These are phyloP conservation scores for Alnus glutinosa DNA, from an alignment of 306 rosid species.

Conservation along the genomic window DNA sequence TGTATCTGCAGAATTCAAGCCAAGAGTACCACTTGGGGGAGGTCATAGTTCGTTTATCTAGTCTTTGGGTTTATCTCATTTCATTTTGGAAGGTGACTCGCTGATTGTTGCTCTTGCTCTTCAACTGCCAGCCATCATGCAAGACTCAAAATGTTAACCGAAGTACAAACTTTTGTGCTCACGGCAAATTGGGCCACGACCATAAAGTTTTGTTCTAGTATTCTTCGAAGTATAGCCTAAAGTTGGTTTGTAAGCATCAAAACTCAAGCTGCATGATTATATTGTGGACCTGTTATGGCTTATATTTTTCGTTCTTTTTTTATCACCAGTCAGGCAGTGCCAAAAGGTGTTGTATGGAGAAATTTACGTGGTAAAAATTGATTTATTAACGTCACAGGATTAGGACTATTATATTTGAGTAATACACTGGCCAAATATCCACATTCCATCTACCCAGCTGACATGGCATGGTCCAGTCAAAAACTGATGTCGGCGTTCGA, in stretches of 20 bases:
- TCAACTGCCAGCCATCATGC: too few species aligned
- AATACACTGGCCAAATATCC: too few species aligned
- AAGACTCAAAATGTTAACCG: too few species aligned
- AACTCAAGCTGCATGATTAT: not conserved
- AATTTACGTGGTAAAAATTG: not conserved
- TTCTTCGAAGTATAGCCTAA: not conserved
- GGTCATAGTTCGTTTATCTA: constrained; percentile 71
- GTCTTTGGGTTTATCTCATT: not conserved
- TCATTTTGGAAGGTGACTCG: too few species aligned
- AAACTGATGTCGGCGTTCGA: too few species aligned
- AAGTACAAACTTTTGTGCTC: not conserved
- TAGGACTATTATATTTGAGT: too few species aligned
- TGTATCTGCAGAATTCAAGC: constrained; percentile 64
- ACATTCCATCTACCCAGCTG: too few species aligned
- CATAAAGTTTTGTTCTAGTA: not conserved
- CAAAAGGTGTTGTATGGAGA: not conserved
- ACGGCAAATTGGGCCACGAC: too few species aligned
- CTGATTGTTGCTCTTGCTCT: too few species aligned
- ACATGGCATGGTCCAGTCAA: too few species aligned
- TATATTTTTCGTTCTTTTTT: not conserved
- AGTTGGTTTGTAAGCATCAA: not conserved
- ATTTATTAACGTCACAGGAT: too few species aligned
- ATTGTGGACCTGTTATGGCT: not conserved
- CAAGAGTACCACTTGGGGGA: constrained; percentile 84
- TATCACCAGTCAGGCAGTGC: not conserved